Base-by-base conservation (phyloP, 208 protist genomes). In the Leishmania turanica region DNA sequence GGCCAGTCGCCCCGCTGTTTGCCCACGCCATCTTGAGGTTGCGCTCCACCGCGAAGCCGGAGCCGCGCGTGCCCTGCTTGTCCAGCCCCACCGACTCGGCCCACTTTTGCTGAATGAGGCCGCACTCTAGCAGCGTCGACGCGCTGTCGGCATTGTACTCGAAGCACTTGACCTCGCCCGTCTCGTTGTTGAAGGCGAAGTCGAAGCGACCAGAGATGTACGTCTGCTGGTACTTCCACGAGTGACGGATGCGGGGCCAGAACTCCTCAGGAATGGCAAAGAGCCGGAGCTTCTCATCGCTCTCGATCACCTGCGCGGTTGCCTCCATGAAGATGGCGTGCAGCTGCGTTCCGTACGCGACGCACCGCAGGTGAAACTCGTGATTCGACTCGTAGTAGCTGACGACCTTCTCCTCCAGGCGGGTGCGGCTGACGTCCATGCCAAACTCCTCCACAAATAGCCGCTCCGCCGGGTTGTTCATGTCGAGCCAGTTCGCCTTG, bases 91-190 rank as follows among this genome's bases (percentile, higher is more conserved):
- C 85, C 31, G 86, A 90, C 60, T 92, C 73, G 15, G 91, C 93
- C 94, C 95, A 98, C 86, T 98, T 97, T 71, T 92, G 78, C 84
- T 98, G 95, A 81, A 98, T 95, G 71, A 87, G 88, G 56, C 87
- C 95, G 80, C 93, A 96, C 83, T 98, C 95, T 66, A 98, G 83
- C 72, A 98, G 84, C 72, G 92, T 96, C 8, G 92, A 94, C 34
- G 95, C 93, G 85, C 95, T 98, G 78, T 98, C 95, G 9, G 95
- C 95, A 87, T 98, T 98, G 90, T 98, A 98, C 87, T 98, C 95
- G 80, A 97, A 97, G 78, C 92, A 95, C 86, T 98, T 98, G 82
- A 98, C 88, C 45, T 80, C 37, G 37, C 92, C 79, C 24, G 86
- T 94, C 42, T 89, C 79, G 79, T 92, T 91, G 87, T 97, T 90